Evolutionary conservation across 2,329 filamentous ascomycete species (phyloP).

Genomic region (Claviceps arundinis): DNA sequence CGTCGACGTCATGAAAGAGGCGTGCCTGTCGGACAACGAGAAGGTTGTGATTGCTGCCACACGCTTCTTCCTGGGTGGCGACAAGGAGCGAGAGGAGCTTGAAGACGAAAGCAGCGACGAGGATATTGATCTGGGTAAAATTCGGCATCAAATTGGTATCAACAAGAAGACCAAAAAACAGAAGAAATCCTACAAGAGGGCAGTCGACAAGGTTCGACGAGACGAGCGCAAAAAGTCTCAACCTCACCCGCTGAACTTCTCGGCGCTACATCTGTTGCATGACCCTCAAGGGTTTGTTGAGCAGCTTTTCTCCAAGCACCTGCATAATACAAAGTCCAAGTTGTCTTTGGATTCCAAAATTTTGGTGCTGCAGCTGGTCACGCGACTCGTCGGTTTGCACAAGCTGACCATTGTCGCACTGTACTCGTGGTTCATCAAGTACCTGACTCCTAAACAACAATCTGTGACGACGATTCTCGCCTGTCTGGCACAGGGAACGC

Average conservation of each 20-base stretch:
- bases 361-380: conserved; percentile 80
- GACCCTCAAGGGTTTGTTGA: conserved; percentile 93
- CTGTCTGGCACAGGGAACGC: conserved; percentile 80
- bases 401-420: conserved; percentile 79
- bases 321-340: conserved; percentile 76
- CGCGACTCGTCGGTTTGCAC: conserved; percentile 81
- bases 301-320: conserved; percentile 75
- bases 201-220: conserved; percentile 68
- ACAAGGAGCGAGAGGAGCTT: conserved; percentile 87
- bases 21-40: conserved; percentile 75
- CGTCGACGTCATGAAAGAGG: conserved; percentile 97
- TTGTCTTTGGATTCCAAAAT: conserved; percentile 81
- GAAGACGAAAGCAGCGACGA: conserved; percentile 84
- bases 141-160: conserved; percentile 76
- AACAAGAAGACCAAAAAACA: conserved; percentile 96
- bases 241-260: conserved; percentile 87
- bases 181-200: conserved; percentile 63
- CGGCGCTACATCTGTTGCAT: conserved; percentile 82
- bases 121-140: conserved; percentile 60
- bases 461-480: conserved; percentile 89
- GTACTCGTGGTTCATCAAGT: conserved; percentile 95
- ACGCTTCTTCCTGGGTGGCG: conserved; percentile 88
- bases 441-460: conserved; percentile 74
- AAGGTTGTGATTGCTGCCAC: conserved; percentile 84
- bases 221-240: conserved; percentile 79